Evolutionary conservation across 2,329 filamentous ascomycete species (phyloP).

Genomic region (Trichoderma sp.): DNA sequence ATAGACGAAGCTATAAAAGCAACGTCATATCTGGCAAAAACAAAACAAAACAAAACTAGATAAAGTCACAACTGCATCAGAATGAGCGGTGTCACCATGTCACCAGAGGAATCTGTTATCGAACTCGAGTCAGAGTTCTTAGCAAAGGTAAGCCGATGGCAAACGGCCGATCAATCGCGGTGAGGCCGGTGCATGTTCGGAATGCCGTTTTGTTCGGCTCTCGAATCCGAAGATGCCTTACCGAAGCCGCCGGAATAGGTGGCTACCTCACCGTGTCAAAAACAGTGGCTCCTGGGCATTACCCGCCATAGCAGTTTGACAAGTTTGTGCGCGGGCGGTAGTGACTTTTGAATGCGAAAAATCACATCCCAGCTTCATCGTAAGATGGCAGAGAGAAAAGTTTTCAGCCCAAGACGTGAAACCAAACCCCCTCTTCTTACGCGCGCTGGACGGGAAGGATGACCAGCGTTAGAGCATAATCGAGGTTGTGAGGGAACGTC

Average conservation of each 20-base stretch:
- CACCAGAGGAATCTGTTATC: background rate
- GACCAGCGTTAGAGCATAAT: background rate
- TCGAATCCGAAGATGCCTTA: background rate
- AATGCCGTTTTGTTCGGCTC: background rate
- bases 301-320: background rate
- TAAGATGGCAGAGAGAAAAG: background rate
- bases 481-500: background rate
- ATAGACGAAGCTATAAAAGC: slow-evolving; percentile 38
- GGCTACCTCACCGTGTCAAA: background rate
- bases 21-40: slow-evolving; percentile 37
- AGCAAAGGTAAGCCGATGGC: background rate
- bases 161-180: background rate
- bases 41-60: background rate
- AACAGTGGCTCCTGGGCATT: background rate
- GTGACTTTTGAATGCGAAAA: background rate
- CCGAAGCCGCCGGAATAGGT: slow-evolving; percentile 10
- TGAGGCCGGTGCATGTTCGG: background rate
- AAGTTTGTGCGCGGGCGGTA: background rate
- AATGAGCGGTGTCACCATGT: background rate
- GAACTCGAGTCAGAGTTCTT: slow-evolving; percentile 9
- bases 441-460: slow-evolving; percentile 8
- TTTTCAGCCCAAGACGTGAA: background rate
- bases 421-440: background rate
- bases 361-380: background rate
- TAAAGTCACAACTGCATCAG: background rate